Evolutionary conservation across 495 filamentous ascomycete species (phyloP).

Genomic region (Pyronema omphalodes): DNA sequence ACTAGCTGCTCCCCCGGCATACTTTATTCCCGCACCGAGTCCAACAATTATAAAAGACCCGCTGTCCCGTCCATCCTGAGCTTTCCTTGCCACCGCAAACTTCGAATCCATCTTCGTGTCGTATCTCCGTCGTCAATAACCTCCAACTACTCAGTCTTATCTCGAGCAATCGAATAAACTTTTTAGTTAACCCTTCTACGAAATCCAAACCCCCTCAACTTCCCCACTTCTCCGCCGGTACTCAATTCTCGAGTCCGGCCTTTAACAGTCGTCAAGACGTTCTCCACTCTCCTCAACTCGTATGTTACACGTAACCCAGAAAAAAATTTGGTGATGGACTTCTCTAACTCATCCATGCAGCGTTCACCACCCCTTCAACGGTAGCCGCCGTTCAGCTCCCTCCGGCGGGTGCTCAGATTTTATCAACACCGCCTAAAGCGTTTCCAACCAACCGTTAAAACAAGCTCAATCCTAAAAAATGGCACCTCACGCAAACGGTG

Average conservation of each 20-base stretch:
- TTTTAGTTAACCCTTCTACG: neutral
- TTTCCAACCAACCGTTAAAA: conserved; percentile 13
- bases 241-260: conserved; percentile 35
- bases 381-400: conserved; percentile 83
- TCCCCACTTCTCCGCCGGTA: conserved; percentile 30
- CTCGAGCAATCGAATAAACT: neutral
- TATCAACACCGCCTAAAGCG: conserved; percentile 42
- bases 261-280: conserved; percentile 54
- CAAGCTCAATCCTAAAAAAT: conserved; percentile 36
- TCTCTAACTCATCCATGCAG: conserved; percentile 28
- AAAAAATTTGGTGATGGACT: neutral
- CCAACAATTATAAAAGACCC: neutral
- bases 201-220: conserved; percentile 6
- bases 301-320: conserved; percentile 30
- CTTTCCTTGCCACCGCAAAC: no score
- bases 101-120: neutral
- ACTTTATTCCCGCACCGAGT: neutral
- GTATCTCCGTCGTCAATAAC: neutral
- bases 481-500: conserved; percentile 82
- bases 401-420: conserved; percentile 75
- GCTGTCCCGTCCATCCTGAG: neutral
- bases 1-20: neutral
- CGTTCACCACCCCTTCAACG: conserved; percentile 92
- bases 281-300: conserved; percentile 82
- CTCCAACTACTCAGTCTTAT: conserved; percentile 6